Evolutionary conservation across 2,329 filamentous ascomycete genomes (phyloP).

Genomic region (Clonostachys solani): DNA sequence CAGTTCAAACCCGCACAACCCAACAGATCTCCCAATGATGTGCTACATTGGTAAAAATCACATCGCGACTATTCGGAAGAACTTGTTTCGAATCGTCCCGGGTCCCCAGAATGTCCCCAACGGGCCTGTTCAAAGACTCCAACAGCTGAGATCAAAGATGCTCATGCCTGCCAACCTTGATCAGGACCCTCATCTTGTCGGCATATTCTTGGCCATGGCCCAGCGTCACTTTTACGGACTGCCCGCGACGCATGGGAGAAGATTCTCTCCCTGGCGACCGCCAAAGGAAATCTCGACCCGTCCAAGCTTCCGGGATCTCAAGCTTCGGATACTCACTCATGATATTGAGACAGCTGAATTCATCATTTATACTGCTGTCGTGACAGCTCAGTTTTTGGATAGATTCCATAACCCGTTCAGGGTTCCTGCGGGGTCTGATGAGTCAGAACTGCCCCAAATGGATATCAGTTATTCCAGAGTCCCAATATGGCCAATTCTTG

Average conservation of each 20-base stretch:
- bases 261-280: slow-evolving; percentile 7
- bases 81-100: slow-evolving; percentile 38
- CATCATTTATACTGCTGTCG: slow-evolving; percentile 45
- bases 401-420: slow-evolving; percentile 45
- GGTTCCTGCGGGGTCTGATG: slow-evolving; percentile 18
- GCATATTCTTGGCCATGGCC: slow-evolving; percentile 51
- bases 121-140: slow-evolving; percentile 40
- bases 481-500: slow-evolving; percentile 49
- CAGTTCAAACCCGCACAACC: slow-evolving; percentile 10
- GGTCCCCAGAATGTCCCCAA: slow-evolving; percentile 37
- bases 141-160: slow-evolving; percentile 38
- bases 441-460: slow-evolving; percentile 21
- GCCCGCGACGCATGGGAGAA: neutral
- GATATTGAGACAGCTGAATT: slow-evolving; percentile 44
- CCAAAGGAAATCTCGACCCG: slow-evolving; percentile 9
- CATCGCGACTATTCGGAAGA: slow-evolving; percentile 37
- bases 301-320: slow-evolving; percentile 38
- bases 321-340: slow-evolving; percentile 45
- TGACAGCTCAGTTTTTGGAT: slow-evolving; percentile 42
- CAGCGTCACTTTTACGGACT: slow-evolving; percentile 45
- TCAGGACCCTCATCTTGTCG: slow-evolving; percentile 48
- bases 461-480: slow-evolving; percentile 43
- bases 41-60: slow-evolving; percentile 44
- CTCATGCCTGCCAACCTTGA: slow-evolving; percentile 42
- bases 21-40: slow-evolving; percentile 24